These are phyloP conservation scores for Annona cherimola DNA, from an alignment of 164 flowering plant genomes.

Conservation along the genomic window DNA sequence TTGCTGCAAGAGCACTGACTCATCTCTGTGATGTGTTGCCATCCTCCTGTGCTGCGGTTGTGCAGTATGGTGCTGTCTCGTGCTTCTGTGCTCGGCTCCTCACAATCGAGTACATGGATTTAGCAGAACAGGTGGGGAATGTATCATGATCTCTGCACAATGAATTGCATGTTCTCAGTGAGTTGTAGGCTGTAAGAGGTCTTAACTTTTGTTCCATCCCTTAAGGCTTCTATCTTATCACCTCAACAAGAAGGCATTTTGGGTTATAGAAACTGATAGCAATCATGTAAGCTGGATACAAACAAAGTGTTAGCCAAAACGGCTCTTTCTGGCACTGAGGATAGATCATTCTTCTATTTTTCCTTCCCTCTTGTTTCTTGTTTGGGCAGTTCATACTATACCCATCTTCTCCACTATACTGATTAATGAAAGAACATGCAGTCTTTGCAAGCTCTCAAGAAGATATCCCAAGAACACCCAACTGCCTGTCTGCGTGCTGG, in stretches of 20 bases:
- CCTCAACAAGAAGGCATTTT: not conserved
- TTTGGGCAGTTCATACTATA: not conserved
- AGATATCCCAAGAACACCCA: conserved; percentile 98
- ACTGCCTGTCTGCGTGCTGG: conserved; percentile 98
- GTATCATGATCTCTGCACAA: too few relatives aligned
- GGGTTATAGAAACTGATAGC: too few relatives aligned
- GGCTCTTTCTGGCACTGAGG: too few relatives aligned
- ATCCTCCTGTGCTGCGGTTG: conserved; percentile 94
- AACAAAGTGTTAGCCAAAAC: too few relatives aligned
- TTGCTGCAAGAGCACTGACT: conserved; percentile 91
- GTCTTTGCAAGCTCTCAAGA: conserved; percentile 98
- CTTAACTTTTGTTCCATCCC: not conserved
- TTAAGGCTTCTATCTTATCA: not conserved
- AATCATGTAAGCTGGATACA: too few relatives aligned
- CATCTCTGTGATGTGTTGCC: conserved; percentile 95
- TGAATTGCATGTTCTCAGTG: not conserved
- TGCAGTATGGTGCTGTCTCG: conserved; percentile 89
- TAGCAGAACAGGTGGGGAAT: conserved; percentile 87
- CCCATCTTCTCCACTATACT: not conserved
- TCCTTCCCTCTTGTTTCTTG: not conserved
- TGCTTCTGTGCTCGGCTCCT: conserved; percentile 86
- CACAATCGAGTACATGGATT: conserved; percentile 98
- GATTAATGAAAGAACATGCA: conserved; percentile 20
- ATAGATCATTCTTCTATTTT: not conserved
- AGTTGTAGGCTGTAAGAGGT: not conserved